phyloP scores from a whole-genome alignment of 768 basidiomycete species.

The Suillus decipiens region DNA sequence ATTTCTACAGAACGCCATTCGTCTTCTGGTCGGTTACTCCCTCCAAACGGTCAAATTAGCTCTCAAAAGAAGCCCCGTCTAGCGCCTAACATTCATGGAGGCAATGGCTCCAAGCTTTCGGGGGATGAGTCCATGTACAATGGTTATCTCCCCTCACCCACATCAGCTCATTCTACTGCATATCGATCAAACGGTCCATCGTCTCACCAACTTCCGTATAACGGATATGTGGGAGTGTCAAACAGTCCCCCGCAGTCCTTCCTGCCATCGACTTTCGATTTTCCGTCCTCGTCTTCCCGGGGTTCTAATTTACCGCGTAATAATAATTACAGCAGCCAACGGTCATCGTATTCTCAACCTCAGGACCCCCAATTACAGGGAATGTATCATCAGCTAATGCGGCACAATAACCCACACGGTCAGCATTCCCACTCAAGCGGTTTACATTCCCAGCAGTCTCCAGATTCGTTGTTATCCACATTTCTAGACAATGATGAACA shows the following conservation, averaged over 20 bases:
- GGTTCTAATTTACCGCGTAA: slow-evolving; percentile 22
- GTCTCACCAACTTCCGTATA: slow-evolving; percentile 30
- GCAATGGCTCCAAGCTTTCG: slow-evolving; percentile 26
- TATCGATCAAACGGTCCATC: slow-evolving; percentile 32
- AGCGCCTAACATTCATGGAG: slow-evolving; percentile 23
- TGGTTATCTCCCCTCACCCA: slow-evolving; percentile 34
- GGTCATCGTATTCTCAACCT: slow-evolving; percentile 29
- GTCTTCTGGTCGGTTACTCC: slow-evolving; percentile 31
- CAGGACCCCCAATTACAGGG: slow-evolving; percentile 33
- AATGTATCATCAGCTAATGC: slow-evolving; percentile 31
- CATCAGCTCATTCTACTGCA: slow-evolving; percentile 27
- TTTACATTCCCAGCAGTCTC: slow-evolving; percentile 27
- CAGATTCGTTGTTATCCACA: slow-evolving; percentile 28
- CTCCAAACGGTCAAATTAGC: slow-evolving; percentile 25
- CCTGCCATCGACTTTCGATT: slow-evolving; percentile 30
- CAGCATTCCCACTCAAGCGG: slow-evolving; percentile 18
- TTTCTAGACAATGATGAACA: slow-evolving; percentile 33
- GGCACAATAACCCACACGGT: slow-evolving; percentile 24
- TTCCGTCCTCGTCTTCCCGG: slow-evolving; percentile 31
- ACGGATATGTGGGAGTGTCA: slow-evolving; percentile 23
- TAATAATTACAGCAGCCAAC: slow-evolving; percentile 25
- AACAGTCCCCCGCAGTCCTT: slow-evolving; percentile 27
- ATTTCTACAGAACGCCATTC: slow-evolving; percentile 36
- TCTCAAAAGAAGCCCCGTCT: slow-evolving; percentile 34
- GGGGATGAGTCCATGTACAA: slow-evolving; percentile 33